A percentile compares a stretch with the other conserved stretches of the same genome.
Evolutionary conservation across 768 basidiomycete species (phyloP).

Genomic region (Mycena pura): DNA sequence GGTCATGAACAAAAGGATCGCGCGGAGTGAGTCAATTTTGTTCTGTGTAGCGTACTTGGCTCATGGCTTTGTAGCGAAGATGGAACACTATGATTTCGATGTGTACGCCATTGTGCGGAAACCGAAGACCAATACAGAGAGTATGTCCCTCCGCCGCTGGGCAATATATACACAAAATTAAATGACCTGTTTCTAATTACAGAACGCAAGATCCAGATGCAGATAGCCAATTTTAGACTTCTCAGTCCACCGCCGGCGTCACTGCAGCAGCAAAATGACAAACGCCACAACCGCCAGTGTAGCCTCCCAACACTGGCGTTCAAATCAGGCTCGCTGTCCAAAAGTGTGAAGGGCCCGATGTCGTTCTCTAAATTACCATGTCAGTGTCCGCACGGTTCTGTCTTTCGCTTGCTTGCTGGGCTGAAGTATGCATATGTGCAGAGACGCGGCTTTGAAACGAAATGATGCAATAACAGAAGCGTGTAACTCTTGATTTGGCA

Average conservation of each 20-base stretch:
- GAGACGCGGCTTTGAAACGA: too few species aligned
- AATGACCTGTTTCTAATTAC: neutral
- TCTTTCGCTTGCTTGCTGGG: neutral
- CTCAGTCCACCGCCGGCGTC: neutral
- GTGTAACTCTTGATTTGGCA: too few species aligned
- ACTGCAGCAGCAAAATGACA: neutral
- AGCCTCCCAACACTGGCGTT: conserved; percentile 5
- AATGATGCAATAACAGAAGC: too few species aligned
- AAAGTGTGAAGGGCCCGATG: neutral
- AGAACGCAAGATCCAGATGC: conserved; percentile 16
- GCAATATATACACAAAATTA: neutral
- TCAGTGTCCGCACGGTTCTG: neutral
- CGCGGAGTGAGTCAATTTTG: conserved; percentile 8
- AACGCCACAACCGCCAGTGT: conserved; percentile 4
- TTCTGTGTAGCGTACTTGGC: neutral
- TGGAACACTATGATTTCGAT: conserved; percentile 10
- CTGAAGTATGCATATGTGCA: too few species aligned
- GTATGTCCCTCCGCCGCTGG: neutral
- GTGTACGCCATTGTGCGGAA: conserved; percentile 16
- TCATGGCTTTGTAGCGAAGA: neutral
- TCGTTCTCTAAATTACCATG: conserved; percentile 18
- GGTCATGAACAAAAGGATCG: conserved; percentile 17
- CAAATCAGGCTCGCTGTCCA: neutral
- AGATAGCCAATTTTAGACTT: conserved; percentile 11
- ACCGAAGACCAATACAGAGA: conserved; percentile 10